Evolutionary conservation across 208 protist genomes (phyloP), one percentile per base, ranked within the genome.

Genomic region (Dictyostelium gargantuum): DNA sequence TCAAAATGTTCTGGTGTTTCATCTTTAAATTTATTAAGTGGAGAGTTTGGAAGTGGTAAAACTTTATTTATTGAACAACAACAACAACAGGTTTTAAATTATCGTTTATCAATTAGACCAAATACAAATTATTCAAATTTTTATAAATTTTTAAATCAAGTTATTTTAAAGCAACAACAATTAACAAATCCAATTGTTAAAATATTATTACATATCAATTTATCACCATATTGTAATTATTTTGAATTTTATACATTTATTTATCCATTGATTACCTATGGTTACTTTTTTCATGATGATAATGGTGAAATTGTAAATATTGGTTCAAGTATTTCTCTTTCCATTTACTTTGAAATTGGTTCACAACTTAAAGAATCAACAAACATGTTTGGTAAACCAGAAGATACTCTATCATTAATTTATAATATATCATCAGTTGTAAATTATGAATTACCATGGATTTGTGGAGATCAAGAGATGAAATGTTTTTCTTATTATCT

Each of bases 171-270:
- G 13, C 32, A 70, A 23, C 66, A 73, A 73, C 6, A 23, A n/a
- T n/a, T 1, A 4, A 38, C 29, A 19, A 42, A n/a, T 17, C 21
- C 2, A 23, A n/a, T 19, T 5, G 19, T 44, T 17, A 54, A 42
- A 32, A 23, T 85, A 9, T 44, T 75, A 23, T 17, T 85, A 38
- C 80, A 85, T 32, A 58, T 85, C 19, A 44, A 52, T 58, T 1
- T 85, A 1, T 75, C 80, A 85, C 80, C 80, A 1, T 85, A 85
- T 46, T 75, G 80, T 26, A 50, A 85, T 58, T 84, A 72, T 52
- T 35, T 73, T n/a, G 63, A 48, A 6, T 85, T 85, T 68, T 73
- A 75, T 44, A 26, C 29, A 23, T 79, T 79, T 2, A 61, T 89
- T 21, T 89, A 89, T 52, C 82, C 82, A 70, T 58, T 89, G 6